phyloP scores from a whole-genome alignment of 768 basidiomycete species.

The Boletus rex-veris region DNA sequence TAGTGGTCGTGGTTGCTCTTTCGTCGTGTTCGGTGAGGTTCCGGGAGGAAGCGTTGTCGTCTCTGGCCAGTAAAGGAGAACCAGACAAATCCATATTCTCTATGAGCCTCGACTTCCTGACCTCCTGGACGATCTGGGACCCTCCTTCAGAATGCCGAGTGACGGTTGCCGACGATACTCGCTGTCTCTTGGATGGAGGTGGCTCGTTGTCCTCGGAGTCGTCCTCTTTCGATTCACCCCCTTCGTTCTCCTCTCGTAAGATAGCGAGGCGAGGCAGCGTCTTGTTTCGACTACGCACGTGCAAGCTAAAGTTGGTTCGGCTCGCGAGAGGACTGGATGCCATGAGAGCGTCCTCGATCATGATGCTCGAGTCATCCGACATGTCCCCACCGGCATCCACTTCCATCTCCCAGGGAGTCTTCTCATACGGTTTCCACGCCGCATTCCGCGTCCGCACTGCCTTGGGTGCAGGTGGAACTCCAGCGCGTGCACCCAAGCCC shows the following conservation, averaged over 20 bases:
- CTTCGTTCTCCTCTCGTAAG: conserved; percentile 29
- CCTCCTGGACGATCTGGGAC: not conserved
- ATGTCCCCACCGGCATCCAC: conserved; percentile 8
- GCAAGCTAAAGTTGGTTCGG: conserved; percentile 11
- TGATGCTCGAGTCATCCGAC: conserved; percentile 2
- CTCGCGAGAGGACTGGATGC: conserved; percentile 29
- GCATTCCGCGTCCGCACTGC: conserved; percentile 22
- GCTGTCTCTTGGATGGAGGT: conserved; percentile 24
- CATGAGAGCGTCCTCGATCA: conserved; percentile 14
- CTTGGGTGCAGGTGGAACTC: conserved; percentile 34
- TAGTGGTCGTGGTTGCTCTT: not conserved
- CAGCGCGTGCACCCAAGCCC: conserved; percentile 8
- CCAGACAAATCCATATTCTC: conserved; percentile 28
- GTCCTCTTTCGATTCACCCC: conserved; percentile 8
- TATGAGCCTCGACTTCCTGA: conserved; percentile 18
- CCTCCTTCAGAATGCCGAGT: not conserved
- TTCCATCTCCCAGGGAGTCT: conserved; percentile 26
- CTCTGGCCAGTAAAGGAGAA: conserved; percentile 18
- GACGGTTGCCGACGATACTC: conserved; percentile 1
- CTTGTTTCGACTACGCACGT: conserved; percentile 7
- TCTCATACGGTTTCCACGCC: conserved; percentile 17
- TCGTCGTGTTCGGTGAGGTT: not conserved
- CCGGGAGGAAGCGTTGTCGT: not conserved
- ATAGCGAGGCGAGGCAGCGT: conserved; percentile 16
- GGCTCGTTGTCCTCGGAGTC: conserved; percentile 2